Evolutionary conservation across 2,329 filamentous ascomycete species (phyloP).

Genomic region (Gnomoniopsis sp.): DNA sequence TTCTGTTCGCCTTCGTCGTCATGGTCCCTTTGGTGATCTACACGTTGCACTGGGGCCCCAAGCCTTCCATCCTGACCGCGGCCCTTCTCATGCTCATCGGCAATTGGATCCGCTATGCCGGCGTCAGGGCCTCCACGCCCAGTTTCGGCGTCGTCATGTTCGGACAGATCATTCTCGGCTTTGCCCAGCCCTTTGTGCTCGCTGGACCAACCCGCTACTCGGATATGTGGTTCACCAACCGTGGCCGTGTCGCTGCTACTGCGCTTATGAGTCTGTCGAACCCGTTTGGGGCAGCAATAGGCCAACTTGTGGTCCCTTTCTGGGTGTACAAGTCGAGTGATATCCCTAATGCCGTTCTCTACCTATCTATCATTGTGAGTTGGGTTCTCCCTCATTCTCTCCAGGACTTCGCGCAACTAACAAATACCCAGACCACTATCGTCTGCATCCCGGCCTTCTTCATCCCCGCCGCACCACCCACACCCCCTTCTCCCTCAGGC

Average conservation of each 20-base stretch:
- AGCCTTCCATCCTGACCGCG: slow-evolving; percentile 69
- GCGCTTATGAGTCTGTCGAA: slow-evolving; percentile 83
- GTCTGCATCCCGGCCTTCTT: slow-evolving; percentile 75
- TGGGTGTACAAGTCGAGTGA: slow-evolving; percentile 62
- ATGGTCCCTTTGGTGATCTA: slow-evolving; percentile 71
- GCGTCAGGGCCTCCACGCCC: slow-evolving; percentile 54
- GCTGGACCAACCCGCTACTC: slow-evolving; percentile 87
- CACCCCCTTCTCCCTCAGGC: slow-evolving; percentile 69
- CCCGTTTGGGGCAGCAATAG: slow-evolving; percentile 83
- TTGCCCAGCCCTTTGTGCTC: slow-evolving; percentile 89
- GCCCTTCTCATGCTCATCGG: slow-evolving; percentile 73
- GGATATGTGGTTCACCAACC: slow-evolving; percentile 89
- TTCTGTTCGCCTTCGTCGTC: slow-evolving; percentile 78
- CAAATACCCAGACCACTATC: slow-evolving; percentile 50
- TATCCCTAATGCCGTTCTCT: slow-evolving; percentile 79
- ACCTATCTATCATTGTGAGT: slow-evolving; percentile 76
- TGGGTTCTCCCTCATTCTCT: neutral
- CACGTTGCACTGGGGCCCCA: slow-evolving; percentile 76
- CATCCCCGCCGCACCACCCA: slow-evolving; percentile 72
- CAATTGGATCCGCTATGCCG: slow-evolving; percentile 89
- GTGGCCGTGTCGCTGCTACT: slow-evolving; percentile 81
- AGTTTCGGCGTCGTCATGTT: slow-evolving; percentile 78
- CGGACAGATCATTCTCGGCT: slow-evolving; percentile 84
- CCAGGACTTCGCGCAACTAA: slow-evolving; percentile 11
- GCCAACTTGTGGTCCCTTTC: slow-evolving; percentile 80